These are phyloP conservation scores for Penicillium parvum DNA, from an alignment of 495 filamentous ascomycete species.

Conservation along the genomic window DNA sequence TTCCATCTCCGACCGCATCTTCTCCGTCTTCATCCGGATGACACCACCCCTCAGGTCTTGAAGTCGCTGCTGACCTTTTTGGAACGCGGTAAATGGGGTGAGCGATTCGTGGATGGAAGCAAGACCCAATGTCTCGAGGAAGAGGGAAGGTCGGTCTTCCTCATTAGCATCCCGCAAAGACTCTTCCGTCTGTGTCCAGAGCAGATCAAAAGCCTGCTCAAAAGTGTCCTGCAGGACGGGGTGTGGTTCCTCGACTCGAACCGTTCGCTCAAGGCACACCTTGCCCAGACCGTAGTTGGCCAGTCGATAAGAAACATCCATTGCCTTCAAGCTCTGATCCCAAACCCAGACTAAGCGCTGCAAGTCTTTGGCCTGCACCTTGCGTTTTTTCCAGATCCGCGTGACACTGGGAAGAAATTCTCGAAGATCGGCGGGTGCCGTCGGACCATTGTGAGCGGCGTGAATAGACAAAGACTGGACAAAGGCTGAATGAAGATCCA, in stretches of 20 bases:
- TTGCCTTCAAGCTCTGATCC: conserved; percentile 26
- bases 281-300: conserved; percentile 44
- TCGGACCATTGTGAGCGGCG: conserved; percentile 36
- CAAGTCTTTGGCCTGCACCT: conserved; percentile 41
- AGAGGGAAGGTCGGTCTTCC: conserved; percentile 20
- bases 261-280: conserved; percentile 30
- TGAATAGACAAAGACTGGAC: conserved; percentile 40
- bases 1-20: conserved; percentile 20
- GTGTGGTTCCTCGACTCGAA: conserved; percentile 23
- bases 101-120: conserved; percentile 39
- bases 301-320: conserved; percentile 27
- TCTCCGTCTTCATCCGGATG: conserved; percentile 39
- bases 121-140: conserved; percentile 33
- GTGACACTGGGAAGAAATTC: conserved; percentile 39
- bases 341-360: conserved; percentile 42
- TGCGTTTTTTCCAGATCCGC: conserved; percentile 46
- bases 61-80: conserved; percentile 44
- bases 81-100: conserved; percentile 38
- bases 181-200: conserved; percentile 37
- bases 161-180: conserved; percentile 21
- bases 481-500: conserved; percentile 37
- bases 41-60: conserved; percentile 43
- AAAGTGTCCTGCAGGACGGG: conserved; percentile 33
- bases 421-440: conserved; percentile 35
- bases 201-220: conserved; percentile 33